A percentile compares a stretch with the other conserved stretches of the same genome.
Evolutionary conservation across 495 filamentous ascomycete species (phyloP).

Genomic region (Aspergillus wentii): DNA sequence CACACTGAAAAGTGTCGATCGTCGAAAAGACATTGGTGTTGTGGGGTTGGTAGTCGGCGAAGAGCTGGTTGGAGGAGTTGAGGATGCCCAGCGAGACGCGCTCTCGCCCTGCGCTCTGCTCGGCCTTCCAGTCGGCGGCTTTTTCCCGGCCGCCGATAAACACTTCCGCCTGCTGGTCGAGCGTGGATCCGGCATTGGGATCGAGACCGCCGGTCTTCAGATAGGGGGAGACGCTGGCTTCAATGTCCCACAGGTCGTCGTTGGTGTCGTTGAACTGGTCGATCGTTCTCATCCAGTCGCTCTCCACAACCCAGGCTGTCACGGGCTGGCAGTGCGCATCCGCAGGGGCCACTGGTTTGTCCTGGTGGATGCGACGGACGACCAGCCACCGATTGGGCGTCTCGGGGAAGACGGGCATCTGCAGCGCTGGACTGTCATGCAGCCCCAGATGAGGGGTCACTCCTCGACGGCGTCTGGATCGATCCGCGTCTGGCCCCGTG

Average conservation of each 20-base stretch:
- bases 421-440: slow-evolving; percentile 9
- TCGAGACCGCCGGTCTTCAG: slow-evolving; percentile 8
- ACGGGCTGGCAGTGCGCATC: too few species aligned
- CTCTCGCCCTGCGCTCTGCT: not conserved
- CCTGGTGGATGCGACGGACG: slow-evolving; percentile 19
- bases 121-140: slow-evolving; percentile 16
- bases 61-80: slow-evolving; percentile 39
- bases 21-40: slow-evolving; percentile 47
- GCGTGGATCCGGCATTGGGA: slow-evolving; percentile 4
- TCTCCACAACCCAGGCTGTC: slow-evolving; percentile 54
- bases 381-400: slow-evolving; percentile 41
- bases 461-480: too few species aligned
- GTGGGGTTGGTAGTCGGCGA: slow-evolving; percentile 47
- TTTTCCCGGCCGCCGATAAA: slow-evolving; percentile 40
- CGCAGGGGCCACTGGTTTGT: slow-evolving; percentile 13
- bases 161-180: slow-evolving; percentile 42
- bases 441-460: too few species aligned
- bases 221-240: slow-evolving; percentile 46
- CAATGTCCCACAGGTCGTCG: too few species aligned
- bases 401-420: slow-evolving; percentile 18
- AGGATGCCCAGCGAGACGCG: slow-evolving; percentile 26
- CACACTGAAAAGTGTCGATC: slow-evolving; percentile 39
- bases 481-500: slow-evolving; percentile 4
- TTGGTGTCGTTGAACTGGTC: slow-evolving; percentile 19
- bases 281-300: slow-evolving; percentile 31